Conservation (phyloP, 306 rosid species). For the Cicer bijugum region DNA sequence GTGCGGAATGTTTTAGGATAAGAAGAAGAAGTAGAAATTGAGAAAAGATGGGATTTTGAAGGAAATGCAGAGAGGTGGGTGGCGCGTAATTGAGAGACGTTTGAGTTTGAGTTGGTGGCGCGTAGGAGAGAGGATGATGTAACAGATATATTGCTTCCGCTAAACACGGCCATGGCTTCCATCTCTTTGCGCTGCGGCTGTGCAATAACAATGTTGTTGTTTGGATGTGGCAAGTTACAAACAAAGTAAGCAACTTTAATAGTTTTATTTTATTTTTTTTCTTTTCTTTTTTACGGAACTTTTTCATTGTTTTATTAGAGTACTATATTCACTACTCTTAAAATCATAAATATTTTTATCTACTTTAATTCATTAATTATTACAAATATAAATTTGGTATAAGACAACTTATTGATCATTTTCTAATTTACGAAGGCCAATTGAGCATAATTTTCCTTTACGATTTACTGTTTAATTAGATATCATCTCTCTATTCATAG, state of each 20-base stretch:
- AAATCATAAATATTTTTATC: background rate
- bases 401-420: too few species aligned
- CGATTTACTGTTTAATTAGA: too few species aligned
- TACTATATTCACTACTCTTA: too few species aligned
- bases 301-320: too few species aligned
- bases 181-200: background rate
- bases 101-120: slow-evolving; percentile 10
- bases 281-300: too few species aligned
- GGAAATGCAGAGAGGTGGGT: slow-evolving; percentile 67
- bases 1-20: slow-evolving; percentile 54
- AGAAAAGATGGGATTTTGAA: slow-evolving; percentile 69
- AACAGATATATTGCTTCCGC: background rate
- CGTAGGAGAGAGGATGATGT: slow-evolving; percentile 53
- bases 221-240: background rate
- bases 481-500: too few species aligned
- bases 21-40: slow-evolving; percentile 34
- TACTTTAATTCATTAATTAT: background rate
- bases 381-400: background rate
- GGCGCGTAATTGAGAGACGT: slow-evolving; percentile 43
- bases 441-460: too few species aligned
- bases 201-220: background rate
- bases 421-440: too few species aligned
- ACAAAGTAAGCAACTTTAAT: background rate
- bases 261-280: background rate
- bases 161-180: background rate